phyloP scores from a whole-genome alignment of 2,329 filamentous ascomycete genomes.

The Scedosporium apiospermum region DNA sequence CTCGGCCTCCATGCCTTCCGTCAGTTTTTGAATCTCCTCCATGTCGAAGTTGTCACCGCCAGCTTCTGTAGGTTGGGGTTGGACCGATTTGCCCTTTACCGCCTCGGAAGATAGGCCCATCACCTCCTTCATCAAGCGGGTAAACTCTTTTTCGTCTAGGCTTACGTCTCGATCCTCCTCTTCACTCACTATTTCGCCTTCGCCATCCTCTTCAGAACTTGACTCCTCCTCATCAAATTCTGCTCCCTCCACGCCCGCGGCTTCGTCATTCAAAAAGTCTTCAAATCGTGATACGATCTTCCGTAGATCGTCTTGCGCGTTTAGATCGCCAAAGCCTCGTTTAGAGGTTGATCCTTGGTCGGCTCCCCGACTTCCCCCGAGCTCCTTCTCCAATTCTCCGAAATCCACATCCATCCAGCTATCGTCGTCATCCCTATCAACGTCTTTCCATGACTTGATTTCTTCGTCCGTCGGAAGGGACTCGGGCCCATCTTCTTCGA shows the following conservation, averaged over 20 bases:
- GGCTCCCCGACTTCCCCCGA: constrained; percentile 39
- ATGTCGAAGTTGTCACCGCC: constrained; percentile 33
- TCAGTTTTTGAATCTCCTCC: constrained; percentile 54
- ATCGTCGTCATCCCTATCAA: constrained; percentile 66
- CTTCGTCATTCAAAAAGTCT: constrained; percentile 78
- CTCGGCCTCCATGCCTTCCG: constrained; percentile 63
- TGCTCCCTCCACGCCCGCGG: constrained; percentile 69
- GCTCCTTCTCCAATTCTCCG: constrained; percentile 75
- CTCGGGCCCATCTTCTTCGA: constrained; percentile 59
- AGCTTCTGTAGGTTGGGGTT: not conserved
- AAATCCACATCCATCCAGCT: constrained; percentile 90
- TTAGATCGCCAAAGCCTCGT: constrained; percentile 53
- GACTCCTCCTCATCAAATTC: constrained; percentile 61
- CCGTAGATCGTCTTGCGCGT: constrained; percentile 65
- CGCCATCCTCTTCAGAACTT: constrained; percentile 37
- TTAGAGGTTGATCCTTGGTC: constrained; percentile 24
- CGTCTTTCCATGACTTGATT: constrained; percentile 59
- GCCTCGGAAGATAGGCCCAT: constrained; percentile 52
- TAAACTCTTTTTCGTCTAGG: constrained; percentile 79
- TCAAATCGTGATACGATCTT: constrained; percentile 95
- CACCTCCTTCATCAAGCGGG: constrained; percentile 84
- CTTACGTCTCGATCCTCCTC: constrained; percentile 66
- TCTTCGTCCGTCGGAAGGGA: constrained; percentile 61
- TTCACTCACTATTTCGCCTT: constrained; percentile 33
- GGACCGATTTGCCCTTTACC: not conserved